Evolutionary conservation across 108 stramenopile species (phyloP), one percentile per base, ranked within the genome.

Genomic region (Asterionellopsis glacialis): DNA sequence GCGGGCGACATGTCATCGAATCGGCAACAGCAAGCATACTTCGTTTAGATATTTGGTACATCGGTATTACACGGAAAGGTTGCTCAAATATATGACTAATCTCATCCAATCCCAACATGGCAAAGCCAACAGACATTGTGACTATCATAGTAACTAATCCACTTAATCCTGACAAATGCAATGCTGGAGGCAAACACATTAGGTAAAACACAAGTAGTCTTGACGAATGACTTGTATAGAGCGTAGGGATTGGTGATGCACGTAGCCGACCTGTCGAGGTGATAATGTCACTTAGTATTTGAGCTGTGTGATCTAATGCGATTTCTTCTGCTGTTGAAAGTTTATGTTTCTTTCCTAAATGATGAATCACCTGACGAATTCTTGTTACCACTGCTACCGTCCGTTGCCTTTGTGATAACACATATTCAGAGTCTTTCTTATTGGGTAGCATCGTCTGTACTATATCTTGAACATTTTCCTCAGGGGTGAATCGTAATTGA

Each of bases 21-120:
- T 81, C 83, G 1, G 76, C 75, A n/a, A 69, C 71, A 19, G 62
- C 82, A 13, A 62, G 15, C 73, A 77, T 74, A 45, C 45, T 55
- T 1, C 51, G 45, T 49, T 80, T 76, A 1, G 63, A 58, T 49
- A 82, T 43, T 40, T 83, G 78, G 52, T 69, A 74, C 59, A 79
- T 58, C 0, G 82, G 74, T 33, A 68, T 75, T 13, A 80, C 33
- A 15, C 65, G 24, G 48, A 84, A 80, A 0, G 83, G 83, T 39
- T 80, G 72, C 24, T 84, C 83, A 3, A 70, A 67, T 13, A 77
- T 47, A 41, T 76, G 67, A 52, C 58, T 55, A 11, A 77, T 70
- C 49, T 80, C 79, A 70, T 80, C 79, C 45, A 77, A 43, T 3
- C 83, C 79, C 39, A 84, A 49, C 76, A 80, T 78, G 12, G 79